Evolutionary conservation across 1,284 basidiomycete genomes (phyloP), one percentile per base, ranked within the genome.

Genomic region (Chiua sp.): DNA sequence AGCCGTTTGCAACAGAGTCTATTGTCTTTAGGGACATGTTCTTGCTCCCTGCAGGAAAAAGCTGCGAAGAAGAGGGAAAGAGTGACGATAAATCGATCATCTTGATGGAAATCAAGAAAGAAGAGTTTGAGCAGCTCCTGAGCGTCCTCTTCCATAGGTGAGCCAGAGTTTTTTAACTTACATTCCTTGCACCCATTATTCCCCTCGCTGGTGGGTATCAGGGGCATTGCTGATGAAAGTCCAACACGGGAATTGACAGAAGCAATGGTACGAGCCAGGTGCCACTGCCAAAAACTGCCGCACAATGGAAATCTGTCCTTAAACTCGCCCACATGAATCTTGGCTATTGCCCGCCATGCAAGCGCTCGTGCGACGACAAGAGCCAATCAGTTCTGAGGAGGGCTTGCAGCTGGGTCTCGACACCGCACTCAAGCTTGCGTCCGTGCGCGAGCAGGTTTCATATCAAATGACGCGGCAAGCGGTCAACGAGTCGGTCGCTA

Each of bases 21-120:
- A 58, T 28, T 8, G n/a, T 72, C 54, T 72, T 72, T 35, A 61
- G 60, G 28, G 64, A 71, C 26, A 60, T 74, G 59, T 67, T 72
- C 52, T 57, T 59, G 22, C 55, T 74, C 20, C 71, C 65, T 37
- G 47, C 35, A 28, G 35, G 39, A n/a, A 33, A 39, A 18, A 26
- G 20, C 20, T 20, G 16, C 7, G 39, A 57, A 39, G 22, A 39
- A 46, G 71, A 74, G 46, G 68, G 70, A 7, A 53, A 46, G 7
- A 55, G 49, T 7, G 60, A 69, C 20, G 23, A 28, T 13, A 57
- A 61, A 22, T 63, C 68, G 26, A 62, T 72, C 54, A 54, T 39
- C 42, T 49, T 72, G 44, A 49, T 63, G 23, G 62, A 59, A 11
- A 52, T 71, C 16, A 59, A 59, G 33, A 65, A 55, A 30, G 49